A percentile compares a stretch with the other conserved stretches of the same genome.
Conservation (phyloP, 495 filamentous ascomycete genomes). For the Bacidia gigantensis region DNA sequence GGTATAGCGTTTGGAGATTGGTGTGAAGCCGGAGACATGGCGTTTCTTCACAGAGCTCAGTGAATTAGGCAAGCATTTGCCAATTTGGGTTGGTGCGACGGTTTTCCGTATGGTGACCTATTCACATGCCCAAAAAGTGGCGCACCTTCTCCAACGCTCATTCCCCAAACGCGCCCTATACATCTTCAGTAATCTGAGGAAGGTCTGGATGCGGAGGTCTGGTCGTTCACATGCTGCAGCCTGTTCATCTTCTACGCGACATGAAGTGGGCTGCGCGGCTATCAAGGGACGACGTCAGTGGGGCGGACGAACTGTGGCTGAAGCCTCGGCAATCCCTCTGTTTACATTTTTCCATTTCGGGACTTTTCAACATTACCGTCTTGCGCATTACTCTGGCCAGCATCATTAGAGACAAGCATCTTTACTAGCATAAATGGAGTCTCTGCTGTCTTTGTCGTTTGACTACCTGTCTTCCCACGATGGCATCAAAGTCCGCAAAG, state of each 20-base stretch:
- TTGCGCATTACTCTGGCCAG: background rate
- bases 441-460: conserved; percentile 82
- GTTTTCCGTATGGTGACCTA: background rate
- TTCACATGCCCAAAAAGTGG: background rate
- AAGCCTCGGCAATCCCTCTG: too few species aligned
- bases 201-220: too few species aligned
- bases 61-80: background rate
- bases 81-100: background rate
- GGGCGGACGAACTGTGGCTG: too few species aligned
- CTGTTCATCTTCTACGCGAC: too few species aligned
- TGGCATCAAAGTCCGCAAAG: conserved; percentile 76
- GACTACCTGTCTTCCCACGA: conserved; percentile 94
- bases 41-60: background rate
- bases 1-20: conserved; percentile 58
- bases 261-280: too few species aligned
- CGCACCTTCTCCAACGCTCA: background rate
- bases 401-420: background rate
- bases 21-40: background rate
- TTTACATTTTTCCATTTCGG: background rate
- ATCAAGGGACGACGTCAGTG: too few species aligned
- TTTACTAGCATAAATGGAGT: conserved; percentile 52
- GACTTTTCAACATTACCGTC: background rate
- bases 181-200: too few species aligned
- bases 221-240: too few species aligned
- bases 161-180: too few species aligned